phyloP scores from a whole-genome alignment of 2,329 filamentous ascomycete species.

The Aspergillus sp. region DNA sequence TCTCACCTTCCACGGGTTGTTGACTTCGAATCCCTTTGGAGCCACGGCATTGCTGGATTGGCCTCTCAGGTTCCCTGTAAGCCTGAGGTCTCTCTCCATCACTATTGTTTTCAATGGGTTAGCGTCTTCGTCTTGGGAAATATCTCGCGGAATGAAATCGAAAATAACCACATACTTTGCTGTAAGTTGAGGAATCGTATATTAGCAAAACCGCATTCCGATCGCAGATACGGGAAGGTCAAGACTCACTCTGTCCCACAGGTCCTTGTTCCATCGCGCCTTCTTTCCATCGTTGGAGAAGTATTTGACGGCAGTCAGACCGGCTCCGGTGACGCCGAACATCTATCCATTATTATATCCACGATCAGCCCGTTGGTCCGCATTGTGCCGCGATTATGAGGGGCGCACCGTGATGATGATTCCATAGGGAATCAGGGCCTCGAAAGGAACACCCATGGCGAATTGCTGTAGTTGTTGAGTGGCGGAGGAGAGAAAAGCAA shows the following conservation, averaged over 20 bases:
- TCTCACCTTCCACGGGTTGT: conserved; percentile 60
- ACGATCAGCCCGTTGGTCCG: background rate
- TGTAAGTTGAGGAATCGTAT: conserved; percentile 16
- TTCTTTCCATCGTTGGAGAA: conserved; percentile 59
- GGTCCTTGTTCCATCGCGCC: conserved; percentile 52
- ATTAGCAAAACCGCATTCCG: conserved; percentile 31
- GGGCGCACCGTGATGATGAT: conserved; percentile 55
- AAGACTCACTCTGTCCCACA: conserved; percentile 57
- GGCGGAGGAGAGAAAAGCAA: conserved; percentile 6
- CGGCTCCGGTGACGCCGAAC: conserved; percentile 54
- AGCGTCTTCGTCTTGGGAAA: conserved; percentile 8
- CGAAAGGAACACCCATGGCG: conserved; percentile 61
- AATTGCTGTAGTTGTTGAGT: conserved; percentile 7
- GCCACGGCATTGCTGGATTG: conserved; percentile 55
- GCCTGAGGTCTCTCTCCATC: conserved; percentile 59
- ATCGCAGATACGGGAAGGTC: conserved; percentile 7
- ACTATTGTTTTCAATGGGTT: conserved; percentile 40
- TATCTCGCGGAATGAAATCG: background rate
- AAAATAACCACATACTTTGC: conserved; percentile 46
- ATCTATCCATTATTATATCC: conserved; percentile 39
- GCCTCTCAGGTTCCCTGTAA: conserved; percentile 56
- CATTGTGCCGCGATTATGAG: conserved; percentile 5
- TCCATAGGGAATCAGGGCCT: conserved; percentile 58
- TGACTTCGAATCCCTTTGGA: conserved; percentile 58
- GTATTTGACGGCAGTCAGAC: conserved; percentile 51